These are phyloP conservation scores for Spinellus fusiger DNA, from an alignment of 192 early-diverging fungal species.

Conservation along the genomic window DNA sequence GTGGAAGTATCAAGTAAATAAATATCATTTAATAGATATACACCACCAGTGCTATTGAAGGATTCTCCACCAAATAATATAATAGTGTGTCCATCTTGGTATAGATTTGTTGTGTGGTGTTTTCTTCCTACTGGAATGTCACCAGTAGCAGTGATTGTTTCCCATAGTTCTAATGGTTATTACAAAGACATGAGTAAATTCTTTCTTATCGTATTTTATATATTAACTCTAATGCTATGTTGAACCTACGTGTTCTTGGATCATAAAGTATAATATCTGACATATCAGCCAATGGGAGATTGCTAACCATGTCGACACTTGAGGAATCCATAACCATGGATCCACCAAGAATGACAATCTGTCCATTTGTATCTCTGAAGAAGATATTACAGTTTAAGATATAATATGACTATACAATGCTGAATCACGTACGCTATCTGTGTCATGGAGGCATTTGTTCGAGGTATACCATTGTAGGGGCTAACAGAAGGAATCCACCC, in stretches of 20 bases:
- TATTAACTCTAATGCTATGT: no score
- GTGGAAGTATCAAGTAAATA: constrained; percentile 9
- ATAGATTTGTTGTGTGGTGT: constrained; percentile 10
- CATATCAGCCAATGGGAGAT: not conserved
- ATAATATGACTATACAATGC: not conserved
- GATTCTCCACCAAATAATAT: constrained; percentile 6
- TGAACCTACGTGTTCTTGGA: constrained; percentile 7
- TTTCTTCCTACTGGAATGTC: constrained; percentile 1
- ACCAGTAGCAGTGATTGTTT: constrained; percentile 6
- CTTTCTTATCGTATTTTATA: no score
- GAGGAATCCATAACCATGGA: not conserved
- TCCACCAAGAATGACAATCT: constrained; percentile 2
- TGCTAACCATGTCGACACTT: not conserved
- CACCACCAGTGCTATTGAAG: not conserved
- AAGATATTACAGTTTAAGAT: not conserved
- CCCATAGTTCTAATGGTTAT: constrained; percentile 4
- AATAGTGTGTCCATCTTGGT: constrained; percentile 7
- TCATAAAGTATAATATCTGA: constrained; percentile 1
- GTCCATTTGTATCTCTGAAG: constrained; percentile 5
- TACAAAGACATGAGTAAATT: not conserved
- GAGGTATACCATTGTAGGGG: not conserved
- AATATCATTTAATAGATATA: constrained; percentile 4
- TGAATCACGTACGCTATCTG: constrained; percentile 8
- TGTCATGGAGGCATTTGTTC: constrained; percentile 4
- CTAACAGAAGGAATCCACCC: constrained; percentile 4